phyloP scores from a whole-genome alignment of 148 eudicot genomes.

The Salicornia ramosissima region DNA sequence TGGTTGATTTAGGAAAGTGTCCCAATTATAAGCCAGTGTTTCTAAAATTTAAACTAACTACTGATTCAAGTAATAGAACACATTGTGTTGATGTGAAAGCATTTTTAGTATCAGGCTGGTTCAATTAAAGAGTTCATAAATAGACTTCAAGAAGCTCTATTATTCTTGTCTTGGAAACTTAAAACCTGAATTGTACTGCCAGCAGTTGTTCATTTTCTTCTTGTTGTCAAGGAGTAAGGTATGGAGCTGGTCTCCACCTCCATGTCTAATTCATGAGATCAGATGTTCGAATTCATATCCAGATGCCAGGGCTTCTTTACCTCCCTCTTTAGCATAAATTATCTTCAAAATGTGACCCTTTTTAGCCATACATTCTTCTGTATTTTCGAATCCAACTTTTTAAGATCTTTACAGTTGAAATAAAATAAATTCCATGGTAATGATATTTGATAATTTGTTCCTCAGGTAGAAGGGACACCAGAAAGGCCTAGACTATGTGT shows the following conservation, averaged over 20 bases:
- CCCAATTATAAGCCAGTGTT: not conserved
- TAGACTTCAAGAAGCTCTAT: not conserved
- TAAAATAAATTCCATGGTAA: not conserved
- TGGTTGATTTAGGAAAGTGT: not conserved
- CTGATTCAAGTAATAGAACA: not conserved
- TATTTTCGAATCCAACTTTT: not conserved
- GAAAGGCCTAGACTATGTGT: conserved; percentile 91
- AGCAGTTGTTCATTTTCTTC: too few species aligned
- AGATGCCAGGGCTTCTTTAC: too few species aligned
- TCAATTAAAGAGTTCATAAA: conserved; percentile 1
- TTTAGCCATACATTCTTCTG: not conserved
- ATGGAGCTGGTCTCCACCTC: too few species aligned
- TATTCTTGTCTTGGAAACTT: too few species aligned
- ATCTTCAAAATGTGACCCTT: not conserved
- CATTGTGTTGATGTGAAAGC: not conserved
- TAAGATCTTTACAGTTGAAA: not conserved
- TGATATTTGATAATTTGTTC: conserved; percentile 6
- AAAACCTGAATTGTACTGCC: too few species aligned
- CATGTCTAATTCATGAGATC: too few species aligned
- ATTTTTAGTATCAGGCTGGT: not conserved
- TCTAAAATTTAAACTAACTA: not conserved
- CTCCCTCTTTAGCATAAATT: not conserved
- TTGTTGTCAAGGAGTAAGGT: too few species aligned
- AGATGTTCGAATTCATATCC: too few species aligned
- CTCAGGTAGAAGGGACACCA: conserved; percentile 90